A percentile compares a stretch with the other conserved stretches of the same genome.
phyloP scores from a whole-genome alignment of 306 rosid genomes.

The Pachyrhizus erosus region DNA sequence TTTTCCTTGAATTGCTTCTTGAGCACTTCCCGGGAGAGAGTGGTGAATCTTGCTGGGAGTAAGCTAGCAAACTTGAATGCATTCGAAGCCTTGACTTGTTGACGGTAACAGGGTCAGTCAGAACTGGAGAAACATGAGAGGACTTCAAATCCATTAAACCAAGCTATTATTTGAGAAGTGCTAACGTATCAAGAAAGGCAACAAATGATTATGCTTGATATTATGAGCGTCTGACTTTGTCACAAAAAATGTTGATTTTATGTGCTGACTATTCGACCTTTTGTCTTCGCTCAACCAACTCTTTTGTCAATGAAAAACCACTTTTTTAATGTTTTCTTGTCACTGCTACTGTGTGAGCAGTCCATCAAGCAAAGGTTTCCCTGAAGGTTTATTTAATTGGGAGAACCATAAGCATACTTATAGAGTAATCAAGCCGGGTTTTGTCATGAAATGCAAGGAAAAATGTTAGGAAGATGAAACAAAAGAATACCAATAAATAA shows the following conservation, averaged over 20 bases:
- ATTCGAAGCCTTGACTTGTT: slow-evolving; percentile 85
- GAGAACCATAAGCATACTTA: background rate
- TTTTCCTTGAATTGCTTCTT: slow-evolving; percentile 64
- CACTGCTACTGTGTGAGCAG: slow-evolving; percentile 71
- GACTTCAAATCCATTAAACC: slow-evolving; percentile 78
- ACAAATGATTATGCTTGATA: background rate
- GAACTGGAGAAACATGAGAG: slow-evolving; percentile 69
- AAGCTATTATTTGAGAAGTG: slow-evolving; percentile 20
- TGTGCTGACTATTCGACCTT: slow-evolving; percentile 17
- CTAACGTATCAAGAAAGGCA: background rate
- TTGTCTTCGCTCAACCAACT: slow-evolving; percentile 63
- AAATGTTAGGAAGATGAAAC: background rate
- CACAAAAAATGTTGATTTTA: slow-evolving; percentile 19
- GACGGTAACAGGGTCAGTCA: slow-evolving; percentile 70
- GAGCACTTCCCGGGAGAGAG: slow-evolving; percentile 58
- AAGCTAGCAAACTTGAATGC: slow-evolving; percentile 60
- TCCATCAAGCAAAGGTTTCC: slow-evolving; percentile 77
- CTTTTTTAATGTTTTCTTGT: slow-evolving; percentile 83
- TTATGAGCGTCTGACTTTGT: slow-evolving; percentile 2
- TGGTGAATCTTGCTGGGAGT: slow-evolving; percentile 70
- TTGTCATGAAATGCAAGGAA: background rate
- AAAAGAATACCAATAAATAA: background rate
- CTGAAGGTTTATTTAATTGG: slow-evolving; percentile 49
- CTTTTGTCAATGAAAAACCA: slow-evolving; percentile 96
- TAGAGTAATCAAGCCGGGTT: background rate